A percentile compares a stretch with the other conserved stretches of the same genome.
Conservation (phyloP, 176 grass and related monocot genomes). For the Cymbopogon citratus region DNA sequence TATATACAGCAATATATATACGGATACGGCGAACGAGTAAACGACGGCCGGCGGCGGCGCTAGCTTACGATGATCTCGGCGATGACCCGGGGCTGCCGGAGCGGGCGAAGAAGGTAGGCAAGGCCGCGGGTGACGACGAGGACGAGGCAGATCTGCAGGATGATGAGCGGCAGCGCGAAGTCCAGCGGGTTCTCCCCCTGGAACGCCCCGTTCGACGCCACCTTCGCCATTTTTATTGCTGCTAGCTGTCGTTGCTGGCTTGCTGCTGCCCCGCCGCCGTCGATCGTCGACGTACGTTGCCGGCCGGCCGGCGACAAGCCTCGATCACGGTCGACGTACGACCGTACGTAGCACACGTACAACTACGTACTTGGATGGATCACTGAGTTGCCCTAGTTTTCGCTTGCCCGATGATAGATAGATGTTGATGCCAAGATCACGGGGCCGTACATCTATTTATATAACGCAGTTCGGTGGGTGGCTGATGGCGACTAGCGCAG, state of each 20-base stretch:
- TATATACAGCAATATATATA: no score
- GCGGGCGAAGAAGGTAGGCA: constrained; percentile 69
- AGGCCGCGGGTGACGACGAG: constrained; percentile 69
- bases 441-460: no score
- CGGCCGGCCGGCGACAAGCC: background rate
- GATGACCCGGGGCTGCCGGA: constrained; percentile 79
- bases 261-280: no score
- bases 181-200: constrained; percentile 70
- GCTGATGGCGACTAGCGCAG: no score
- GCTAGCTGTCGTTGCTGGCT: no score
- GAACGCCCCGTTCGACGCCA: constrained; percentile 62
- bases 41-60: background rate
- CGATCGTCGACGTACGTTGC: no score
- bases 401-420: no score
- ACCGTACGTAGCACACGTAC: background rate
- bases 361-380: no score
- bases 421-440: no score
- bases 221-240: background rate
- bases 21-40: background rate
- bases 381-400: no score
- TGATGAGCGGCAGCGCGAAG: constrained; percentile 65
- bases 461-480: no score
- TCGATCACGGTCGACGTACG: background rate
- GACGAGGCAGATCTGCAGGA: constrained; percentile 95
- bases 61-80: constrained; percentile 82